These are phyloP conservation scores for Chalciporus chontae DNA, from an alignment of 768 basidiomycete species.

Conservation along the genomic window DNA sequence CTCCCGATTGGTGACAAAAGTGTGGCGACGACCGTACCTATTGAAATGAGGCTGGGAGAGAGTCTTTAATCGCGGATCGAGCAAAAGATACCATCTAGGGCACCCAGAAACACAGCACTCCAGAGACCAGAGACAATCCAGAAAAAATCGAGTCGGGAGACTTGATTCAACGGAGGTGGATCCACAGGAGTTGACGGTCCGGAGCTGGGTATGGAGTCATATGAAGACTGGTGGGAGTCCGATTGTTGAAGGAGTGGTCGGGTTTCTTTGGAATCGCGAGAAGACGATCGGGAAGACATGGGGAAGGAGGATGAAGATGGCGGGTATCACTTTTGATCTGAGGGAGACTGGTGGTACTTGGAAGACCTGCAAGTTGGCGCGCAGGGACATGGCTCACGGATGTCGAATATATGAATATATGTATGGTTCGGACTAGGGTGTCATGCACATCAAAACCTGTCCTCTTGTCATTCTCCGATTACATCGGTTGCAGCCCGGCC, in stretches of 20 bases:
- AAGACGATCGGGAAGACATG: slow-evolving; percentile 43
- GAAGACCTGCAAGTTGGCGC: slow-evolving; percentile 4
- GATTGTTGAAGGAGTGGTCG: slow-evolving; percentile 51
- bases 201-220: slow-evolving; percentile 40
- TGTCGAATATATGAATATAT: slow-evolving; percentile 24
- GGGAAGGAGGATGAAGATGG: background rate
- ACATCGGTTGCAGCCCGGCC: slow-evolving; percentile 23
- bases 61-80: slow-evolving; percentile 1
- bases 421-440: slow-evolving; percentile 11
- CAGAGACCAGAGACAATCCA: slow-evolving; percentile 79
- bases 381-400: slow-evolving; percentile 10
- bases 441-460: slow-evolving; percentile 16
- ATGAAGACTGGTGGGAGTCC: slow-evolving; percentile 33
- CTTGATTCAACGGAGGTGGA: slow-evolving; percentile 38
- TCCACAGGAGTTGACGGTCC: slow-evolving; percentile 26
- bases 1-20: slow-evolving; percentile 82
- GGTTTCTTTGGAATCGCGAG: slow-evolving; percentile 39
- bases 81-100: slow-evolving; percentile 66
- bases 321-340: slow-evolving; percentile 1
- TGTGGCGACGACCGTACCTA: slow-evolving; percentile 83
- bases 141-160: slow-evolving; percentile 50
- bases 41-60: slow-evolving; percentile 1
- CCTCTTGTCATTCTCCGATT: slow-evolving; percentile 30
- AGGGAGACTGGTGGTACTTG: slow-evolving; percentile 1
- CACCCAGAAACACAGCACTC: slow-evolving; percentile 81